phyloP scores from a whole-genome alignment of 2,329 filamentous ascomycete genomes.

The Colletotrichum theobromicola region DNA sequence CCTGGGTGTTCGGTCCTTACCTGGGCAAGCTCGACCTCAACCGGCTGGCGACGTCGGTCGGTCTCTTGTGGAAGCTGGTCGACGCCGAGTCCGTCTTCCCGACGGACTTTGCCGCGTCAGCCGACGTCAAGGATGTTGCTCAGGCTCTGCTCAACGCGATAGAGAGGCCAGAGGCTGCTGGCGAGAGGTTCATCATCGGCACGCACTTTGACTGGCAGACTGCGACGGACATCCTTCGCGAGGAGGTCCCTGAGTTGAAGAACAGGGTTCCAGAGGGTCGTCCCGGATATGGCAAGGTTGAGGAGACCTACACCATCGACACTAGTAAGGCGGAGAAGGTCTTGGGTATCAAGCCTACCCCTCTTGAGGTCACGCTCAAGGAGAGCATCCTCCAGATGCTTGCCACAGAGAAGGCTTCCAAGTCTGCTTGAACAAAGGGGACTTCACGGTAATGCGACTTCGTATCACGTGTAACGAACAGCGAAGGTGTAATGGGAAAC shows the following conservation, averaged over 20 bases:
- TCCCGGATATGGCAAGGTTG: constrained; percentile 25
- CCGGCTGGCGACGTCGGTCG: constrained; percentile 23
- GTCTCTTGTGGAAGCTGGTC: constrained; percentile 20
- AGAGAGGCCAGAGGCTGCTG: constrained; percentile 59
- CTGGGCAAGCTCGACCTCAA: constrained; percentile 11
- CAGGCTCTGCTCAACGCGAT: constrained; percentile 66
- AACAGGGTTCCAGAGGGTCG: constrained; percentile 21
- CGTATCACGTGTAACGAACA: background rate
- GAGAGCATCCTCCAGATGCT: background rate
- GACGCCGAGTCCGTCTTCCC: constrained; percentile 22
- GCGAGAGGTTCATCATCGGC: constrained; percentile 68
- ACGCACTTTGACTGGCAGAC: constrained; percentile 68
- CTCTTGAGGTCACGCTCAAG: constrained; percentile 35
- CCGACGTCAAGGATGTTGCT: constrained; percentile 67
- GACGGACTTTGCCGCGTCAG: constrained; percentile 45
- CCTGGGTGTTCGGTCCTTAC: constrained; percentile 65
- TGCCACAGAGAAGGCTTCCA: background rate
- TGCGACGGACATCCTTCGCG: constrained; percentile 51
- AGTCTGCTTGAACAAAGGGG: background rate
- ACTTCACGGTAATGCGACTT: background rate
- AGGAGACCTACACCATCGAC: constrained; percentile 48
- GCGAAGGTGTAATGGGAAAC: background rate
- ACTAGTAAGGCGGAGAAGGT: constrained; percentile 42
- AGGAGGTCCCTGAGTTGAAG: constrained; percentile 54
- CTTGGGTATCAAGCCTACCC: constrained; percentile 64